A percentile compares a stretch with the other conserved stretches of the same genome.
Evolutionary conservation across 805 yeast genomes (phyloP).

Genomic region (Ogataea sp.): DNA sequence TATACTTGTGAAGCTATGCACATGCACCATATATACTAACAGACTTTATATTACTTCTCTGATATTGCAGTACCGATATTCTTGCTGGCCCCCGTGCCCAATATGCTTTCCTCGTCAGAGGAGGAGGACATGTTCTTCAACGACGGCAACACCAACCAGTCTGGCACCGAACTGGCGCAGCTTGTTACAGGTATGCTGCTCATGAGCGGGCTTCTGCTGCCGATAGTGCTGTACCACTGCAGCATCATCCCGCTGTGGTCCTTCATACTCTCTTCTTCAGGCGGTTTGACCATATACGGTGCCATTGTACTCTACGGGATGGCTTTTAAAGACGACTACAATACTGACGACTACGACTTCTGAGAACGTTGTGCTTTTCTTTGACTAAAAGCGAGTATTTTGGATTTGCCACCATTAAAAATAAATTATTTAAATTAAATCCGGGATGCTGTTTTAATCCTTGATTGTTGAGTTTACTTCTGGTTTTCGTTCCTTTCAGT

Average conservation of each 20-base stretch:
- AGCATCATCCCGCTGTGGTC: slow-evolving; percentile 20
- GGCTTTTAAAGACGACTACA: slow-evolving; percentile 56
- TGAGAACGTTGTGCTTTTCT: slow-evolving; percentile 1
- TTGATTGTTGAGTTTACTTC: no score
- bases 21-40: no score
- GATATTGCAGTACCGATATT: slow-evolving; percentile 18
- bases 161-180: slow-evolving; percentile 15
- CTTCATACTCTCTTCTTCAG: slow-evolving; percentile 58
- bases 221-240: slow-evolving; percentile 24
- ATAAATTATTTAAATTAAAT: no score
- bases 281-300: slow-evolving; percentile 77
- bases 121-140: no score
- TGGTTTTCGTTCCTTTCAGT: no score
- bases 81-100: slow-evolving; percentile 29
- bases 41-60: neutral
- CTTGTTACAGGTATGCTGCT: slow-evolving; percentile 26
- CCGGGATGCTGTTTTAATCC: no score
- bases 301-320: slow-evolving; percentile 76
- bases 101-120: no score
- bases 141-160: no score
- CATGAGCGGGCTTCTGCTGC: slow-evolving; percentile 24
- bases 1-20: no score
- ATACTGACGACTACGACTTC: slow-evolving; percentile 33
- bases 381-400: no score
- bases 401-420: no score